Evolutionary conservation across 108 stramenopile genomes (phyloP).

Genomic region (Aureococcus anophagefferens): DNA sequence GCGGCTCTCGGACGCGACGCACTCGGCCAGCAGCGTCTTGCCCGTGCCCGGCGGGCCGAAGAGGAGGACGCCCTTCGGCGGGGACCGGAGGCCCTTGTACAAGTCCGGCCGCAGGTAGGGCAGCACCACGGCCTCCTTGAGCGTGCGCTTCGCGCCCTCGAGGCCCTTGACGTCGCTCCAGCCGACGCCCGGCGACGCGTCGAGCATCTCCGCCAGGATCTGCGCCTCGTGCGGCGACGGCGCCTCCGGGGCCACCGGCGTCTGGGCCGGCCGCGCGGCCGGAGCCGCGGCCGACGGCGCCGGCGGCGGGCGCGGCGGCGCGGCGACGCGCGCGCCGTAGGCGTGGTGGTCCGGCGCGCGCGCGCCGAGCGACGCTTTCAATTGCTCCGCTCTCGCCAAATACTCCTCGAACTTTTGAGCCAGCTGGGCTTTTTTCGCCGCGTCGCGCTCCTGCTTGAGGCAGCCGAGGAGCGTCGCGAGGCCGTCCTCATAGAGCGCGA

Average conservation of each 20-base stretch:
- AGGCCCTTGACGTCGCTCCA: not conserved
- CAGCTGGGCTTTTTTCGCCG: not conserved
- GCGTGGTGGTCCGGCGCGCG: not conserved
- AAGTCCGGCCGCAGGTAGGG: conserved; percentile 30
- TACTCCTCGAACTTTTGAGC: not conserved
- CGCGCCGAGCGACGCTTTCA: not conserved
- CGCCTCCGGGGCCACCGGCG: too few species aligned
- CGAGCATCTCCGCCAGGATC: not conserved
- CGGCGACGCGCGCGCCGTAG: not conserved
- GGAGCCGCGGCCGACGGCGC: not conserved
- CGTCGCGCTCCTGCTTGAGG: not conserved
- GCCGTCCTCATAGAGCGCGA: not conserved
- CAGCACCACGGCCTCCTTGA: conserved; percentile 36
- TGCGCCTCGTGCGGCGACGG: not conserved
- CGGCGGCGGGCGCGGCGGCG: not conserved
- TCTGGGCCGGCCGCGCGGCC: too few species aligned
- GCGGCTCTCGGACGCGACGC: conserved; percentile 54
- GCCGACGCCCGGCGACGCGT: not conserved
- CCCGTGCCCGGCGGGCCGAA: conserved; percentile 55
- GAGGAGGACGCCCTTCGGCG: conserved; percentile 43
- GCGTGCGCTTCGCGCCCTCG: conserved; percentile 17
- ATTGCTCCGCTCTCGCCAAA: not conserved
- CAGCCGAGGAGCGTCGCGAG: not conserved
- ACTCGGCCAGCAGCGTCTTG: conserved; percentile 64
- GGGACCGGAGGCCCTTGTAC: conserved; percentile 36